Base-by-base conservation (phyloP, 495 filamentous ascomycete species). In the Xylaria venustula region DNA sequence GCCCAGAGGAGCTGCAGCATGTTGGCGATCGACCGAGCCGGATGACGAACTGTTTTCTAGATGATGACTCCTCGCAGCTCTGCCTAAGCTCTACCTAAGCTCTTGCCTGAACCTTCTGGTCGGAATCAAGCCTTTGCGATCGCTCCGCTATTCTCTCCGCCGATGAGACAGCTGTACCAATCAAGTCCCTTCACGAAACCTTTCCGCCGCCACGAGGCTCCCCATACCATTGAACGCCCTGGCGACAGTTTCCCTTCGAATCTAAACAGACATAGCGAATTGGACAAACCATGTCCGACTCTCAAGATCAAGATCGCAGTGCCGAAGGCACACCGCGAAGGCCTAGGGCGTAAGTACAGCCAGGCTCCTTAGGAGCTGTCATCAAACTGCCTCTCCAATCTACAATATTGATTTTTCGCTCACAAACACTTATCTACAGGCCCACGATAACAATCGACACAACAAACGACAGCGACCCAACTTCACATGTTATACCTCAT, bases 371-470 rank as follows among this genome's bases (percentile, higher is more conserved):
- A 5, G 23, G 17, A 53, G 1, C n/a, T 12, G 1, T 19, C 15
- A 54, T 0, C 20, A n/a, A n/a, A 7, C 15, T 30, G 2, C 17
- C 17, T 28, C 2, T 42, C 23, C 19, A 22, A 25, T 28, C 34
- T 23, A 14, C 12, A 9, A 42, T 5, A 25, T 30, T 55, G 32
- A 36, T 45, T 48, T 55, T 17, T 19, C 5, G 23, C 58, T 61
- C 19, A 57, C 70, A 63, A 59, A 66, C 46, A 42, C 11, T 44
- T 22, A 25, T 60, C 8, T 59, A 17, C 54, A 75, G 72, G 20
- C 72, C 72, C 58, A 75, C 72, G n/a, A 75, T 75, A 19, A 75
- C 70, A 28, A 73, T 75, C 49, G 66, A 75, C 55, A 72, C 71
- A 41, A 70, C 73, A 14, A 68, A 70, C 46, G 72, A 71, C 49